A percentile compares a stretch with the other conserved stretches of the same genome.
Evolutionary conservation across 192 early-diverging fungal genomes (phyloP).

Genomic region (Backusella macrospora): DNA sequence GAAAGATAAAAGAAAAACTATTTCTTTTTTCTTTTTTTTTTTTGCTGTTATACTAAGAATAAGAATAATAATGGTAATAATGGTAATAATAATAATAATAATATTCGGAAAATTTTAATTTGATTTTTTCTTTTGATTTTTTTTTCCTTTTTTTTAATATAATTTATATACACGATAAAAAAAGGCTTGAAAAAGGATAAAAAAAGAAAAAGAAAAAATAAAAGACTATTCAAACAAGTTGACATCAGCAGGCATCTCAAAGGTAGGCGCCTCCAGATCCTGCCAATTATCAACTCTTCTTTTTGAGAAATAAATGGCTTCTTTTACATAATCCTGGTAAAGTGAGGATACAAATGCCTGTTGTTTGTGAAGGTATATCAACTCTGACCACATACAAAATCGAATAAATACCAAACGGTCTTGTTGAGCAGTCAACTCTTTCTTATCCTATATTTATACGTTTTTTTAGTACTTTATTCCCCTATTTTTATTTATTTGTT

Average conservation of each 20-base stretch:
- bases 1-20: too few relatives aligned
- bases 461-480: not conserved
- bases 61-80: too few relatives aligned
- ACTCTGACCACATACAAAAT: conserved; percentile 61
- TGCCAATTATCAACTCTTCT: conserved; percentile 34
- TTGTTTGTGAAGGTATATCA: conserved; percentile 64
- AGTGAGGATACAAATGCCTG: conserved; percentile 59
- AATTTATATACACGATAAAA: too few relatives aligned
- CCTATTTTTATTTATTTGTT: not conserved
- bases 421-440: conserved; percentile 50
- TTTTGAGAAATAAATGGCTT: conserved; percentile 53
- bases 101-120: too few relatives aligned
- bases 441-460: conserved; percentile 45
- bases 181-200: not conserved
- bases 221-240: conserved; percentile 22
- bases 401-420: conserved; percentile 49
- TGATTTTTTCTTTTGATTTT: not conserved
- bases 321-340: conserved; percentile 66
- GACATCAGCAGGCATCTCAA: conserved; percentile 37
- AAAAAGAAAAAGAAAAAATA: not conserved
- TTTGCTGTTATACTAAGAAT: too few relatives aligned
- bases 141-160: too few relatives aligned
- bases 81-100: too few relatives aligned
- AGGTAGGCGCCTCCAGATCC: conserved; percentile 32
- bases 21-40: not conserved